Percentiles rank a stretch among this genome's conserved stretches.
Evolutionary conservation across 495 filamentous ascomycete genomes (phyloP).

Genomic region (Staphylotrichum tortipilum): DNA sequence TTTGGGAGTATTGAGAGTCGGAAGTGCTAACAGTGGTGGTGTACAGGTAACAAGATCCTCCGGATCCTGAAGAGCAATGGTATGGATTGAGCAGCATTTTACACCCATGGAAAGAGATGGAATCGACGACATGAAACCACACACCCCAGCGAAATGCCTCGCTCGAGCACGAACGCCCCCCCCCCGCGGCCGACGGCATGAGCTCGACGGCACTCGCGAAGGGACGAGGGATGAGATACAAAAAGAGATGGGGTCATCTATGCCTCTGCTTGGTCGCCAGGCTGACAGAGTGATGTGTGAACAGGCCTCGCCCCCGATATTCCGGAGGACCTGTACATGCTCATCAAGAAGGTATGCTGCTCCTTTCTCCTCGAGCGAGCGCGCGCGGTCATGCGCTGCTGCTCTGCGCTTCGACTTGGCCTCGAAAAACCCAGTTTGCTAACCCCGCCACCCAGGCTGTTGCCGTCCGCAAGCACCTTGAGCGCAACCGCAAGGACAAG

Average conservation of each 20-base stretch:
- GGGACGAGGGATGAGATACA: neutral
- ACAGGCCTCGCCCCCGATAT: conserved; percentile 95
- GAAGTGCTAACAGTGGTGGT: conserved; percentile 13
- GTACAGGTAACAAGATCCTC: conserved; percentile 94
- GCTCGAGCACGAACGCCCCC: neutral
- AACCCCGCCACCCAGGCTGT: conserved; percentile 56
- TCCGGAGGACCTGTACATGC: conserved; percentile 92
- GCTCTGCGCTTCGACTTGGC: too few relatives aligned
- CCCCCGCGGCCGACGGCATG: neutral
- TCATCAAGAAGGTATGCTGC: conserved; percentile 90
- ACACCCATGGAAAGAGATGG: conserved; percentile 8
- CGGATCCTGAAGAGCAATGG: conserved; percentile 85
- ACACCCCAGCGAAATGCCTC: conserved; percentile 3
- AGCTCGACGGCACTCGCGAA: conserved; percentile 3
- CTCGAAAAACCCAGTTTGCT: neutral
- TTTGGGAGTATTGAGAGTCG: neutral
- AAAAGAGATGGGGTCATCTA: conserved; percentile 14
- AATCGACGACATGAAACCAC: neutral
- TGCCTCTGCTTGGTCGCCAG: conserved; percentile 91
- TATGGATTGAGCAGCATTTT: conserved; percentile 19
- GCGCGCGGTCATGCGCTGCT: too few relatives aligned
- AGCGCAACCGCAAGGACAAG: conserved; percentile 99
- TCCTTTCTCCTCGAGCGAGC: neutral
- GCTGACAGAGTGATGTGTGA: conserved; percentile 86
- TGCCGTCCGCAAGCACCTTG: conserved; percentile 98